phyloP scores from a whole-genome alignment of 495 filamentous ascomycete genomes.

The Chaetomium cochliodes region DNA sequence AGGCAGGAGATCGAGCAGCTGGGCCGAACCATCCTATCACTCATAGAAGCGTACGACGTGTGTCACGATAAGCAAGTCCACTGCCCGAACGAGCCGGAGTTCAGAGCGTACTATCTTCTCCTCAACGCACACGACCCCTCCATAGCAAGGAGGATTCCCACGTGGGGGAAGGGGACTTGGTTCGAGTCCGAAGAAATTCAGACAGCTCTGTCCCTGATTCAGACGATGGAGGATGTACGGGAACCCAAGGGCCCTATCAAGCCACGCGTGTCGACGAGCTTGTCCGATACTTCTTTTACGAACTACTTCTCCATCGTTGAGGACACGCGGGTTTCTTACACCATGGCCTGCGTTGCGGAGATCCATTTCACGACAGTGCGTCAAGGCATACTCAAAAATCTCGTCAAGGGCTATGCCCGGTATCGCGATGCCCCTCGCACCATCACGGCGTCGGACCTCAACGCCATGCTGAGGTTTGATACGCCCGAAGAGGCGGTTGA shows the following conservation, averaged over 20 bases:
- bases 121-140: conserved; percentile 76
- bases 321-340: conserved; percentile 71
- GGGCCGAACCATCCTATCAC: conserved; percentile 77
- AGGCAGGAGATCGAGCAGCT: conserved; percentile 94
- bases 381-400: conserved; percentile 67
- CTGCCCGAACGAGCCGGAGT: conserved; percentile 78
- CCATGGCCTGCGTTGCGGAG: conserved; percentile 92
- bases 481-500: conserved; percentile 64
- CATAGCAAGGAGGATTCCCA: conserved; percentile 70
- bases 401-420: conserved; percentile 60
- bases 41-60: conserved; percentile 87
- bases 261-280: conserved; percentile 43
- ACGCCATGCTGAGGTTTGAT: conserved; percentile 69
- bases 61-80: conserved; percentile 50
- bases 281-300: conserved; percentile 61
- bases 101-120: conserved; percentile 84
- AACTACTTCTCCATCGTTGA: conserved; percentile 75
- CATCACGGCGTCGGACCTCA: conserved; percentile 67
- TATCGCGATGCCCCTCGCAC: conserved; percentile 69
- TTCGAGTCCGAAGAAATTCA: conserved; percentile 58
- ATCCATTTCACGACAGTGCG: conserved; percentile 83
- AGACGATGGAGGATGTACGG: conserved; percentile 37
- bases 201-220: conserved; percentile 41
- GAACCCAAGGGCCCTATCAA: conserved; percentile 38
- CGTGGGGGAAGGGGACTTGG: conserved; percentile 74